Evolutionary conservation across 805 yeast genomes (phyloP).

Genomic region (Wickerhamomyces bovis): DNA sequence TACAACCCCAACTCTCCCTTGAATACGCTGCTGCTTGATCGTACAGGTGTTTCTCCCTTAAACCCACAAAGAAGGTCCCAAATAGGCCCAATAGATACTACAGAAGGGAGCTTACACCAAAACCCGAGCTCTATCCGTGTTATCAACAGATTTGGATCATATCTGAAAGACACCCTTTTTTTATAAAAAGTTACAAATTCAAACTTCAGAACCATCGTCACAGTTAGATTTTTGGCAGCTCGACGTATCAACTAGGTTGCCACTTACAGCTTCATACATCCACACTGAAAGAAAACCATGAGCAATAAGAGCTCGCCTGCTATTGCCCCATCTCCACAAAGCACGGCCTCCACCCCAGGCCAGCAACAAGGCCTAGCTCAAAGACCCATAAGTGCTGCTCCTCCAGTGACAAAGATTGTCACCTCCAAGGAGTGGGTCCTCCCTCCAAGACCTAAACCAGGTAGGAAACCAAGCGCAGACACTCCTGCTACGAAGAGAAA

Average conservation of each 20-base stretch:
- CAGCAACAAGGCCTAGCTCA: conserved; percentile 7
- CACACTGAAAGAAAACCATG: conserved; percentile 24
- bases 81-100: neutral
- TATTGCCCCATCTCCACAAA: conserved; percentile 17
- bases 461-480: conserved; percentile 57
- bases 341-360: conserved; percentile 1
- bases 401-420: conserved; percentile 38
- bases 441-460: conserved; percentile 76
- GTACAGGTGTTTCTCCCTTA: neutral
- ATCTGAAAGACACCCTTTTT: neutral
- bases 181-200: neutral
- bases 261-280: neutral
- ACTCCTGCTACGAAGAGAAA: conserved; percentile 81
- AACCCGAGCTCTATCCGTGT: neutral
- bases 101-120: neutral
- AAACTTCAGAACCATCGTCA: neutral
- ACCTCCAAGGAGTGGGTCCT: conserved; percentile 72
- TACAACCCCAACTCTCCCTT: neutral
- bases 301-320: conserved; percentile 13
- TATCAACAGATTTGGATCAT: neutral
- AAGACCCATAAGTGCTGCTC: conserved; percentile 12
- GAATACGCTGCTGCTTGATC: neutral
- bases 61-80: neutral
- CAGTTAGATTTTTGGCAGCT: neutral
- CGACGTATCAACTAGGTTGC: neutral